Conservation (phyloP, 306 rosid genomes). For the Prunus davidiana region DNA sequence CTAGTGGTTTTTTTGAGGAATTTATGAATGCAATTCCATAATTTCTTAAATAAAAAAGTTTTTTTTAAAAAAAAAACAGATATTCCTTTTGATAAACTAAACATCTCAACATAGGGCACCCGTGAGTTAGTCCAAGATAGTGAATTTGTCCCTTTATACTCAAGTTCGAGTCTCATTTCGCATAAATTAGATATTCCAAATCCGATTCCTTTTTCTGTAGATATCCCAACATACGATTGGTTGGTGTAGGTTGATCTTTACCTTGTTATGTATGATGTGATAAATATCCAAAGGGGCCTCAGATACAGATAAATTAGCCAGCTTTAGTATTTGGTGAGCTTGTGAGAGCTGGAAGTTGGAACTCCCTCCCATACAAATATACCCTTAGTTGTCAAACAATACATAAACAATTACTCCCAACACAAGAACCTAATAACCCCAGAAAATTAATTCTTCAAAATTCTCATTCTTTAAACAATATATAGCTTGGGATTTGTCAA, state of each 20-base stretch:
- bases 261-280: not conserved
- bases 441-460: slow-evolving; percentile 41
- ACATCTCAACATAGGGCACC: no score
- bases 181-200: no score
- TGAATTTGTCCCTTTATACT: no score
- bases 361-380: slow-evolving; percentile 48
- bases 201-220: no score
- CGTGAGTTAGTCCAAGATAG: no score
- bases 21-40: no score
- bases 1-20: accelerated
- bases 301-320: not conserved
- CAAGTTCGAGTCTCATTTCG: no score
- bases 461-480: slow-evolving; percentile 37
- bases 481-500: slow-evolving; percentile 22
- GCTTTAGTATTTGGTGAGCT: not conserved
- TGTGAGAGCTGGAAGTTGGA: slow-evolving; percentile 30
- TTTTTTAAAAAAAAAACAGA: no score
- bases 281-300: not conserved
- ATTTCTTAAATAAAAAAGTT: no score
- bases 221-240: no score
- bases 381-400: slow-evolving; percentile 51
- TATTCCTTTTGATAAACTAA: no score
- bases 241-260: no score
- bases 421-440: slow-evolving; percentile 37
- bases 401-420: slow-evolving; percentile 33